Evolutionary conservation across 1,284 basidiomycete species (phyloP), one percentile per base, ranked within the genome.

Genomic region (Ceratobasidium sp.): DNA sequence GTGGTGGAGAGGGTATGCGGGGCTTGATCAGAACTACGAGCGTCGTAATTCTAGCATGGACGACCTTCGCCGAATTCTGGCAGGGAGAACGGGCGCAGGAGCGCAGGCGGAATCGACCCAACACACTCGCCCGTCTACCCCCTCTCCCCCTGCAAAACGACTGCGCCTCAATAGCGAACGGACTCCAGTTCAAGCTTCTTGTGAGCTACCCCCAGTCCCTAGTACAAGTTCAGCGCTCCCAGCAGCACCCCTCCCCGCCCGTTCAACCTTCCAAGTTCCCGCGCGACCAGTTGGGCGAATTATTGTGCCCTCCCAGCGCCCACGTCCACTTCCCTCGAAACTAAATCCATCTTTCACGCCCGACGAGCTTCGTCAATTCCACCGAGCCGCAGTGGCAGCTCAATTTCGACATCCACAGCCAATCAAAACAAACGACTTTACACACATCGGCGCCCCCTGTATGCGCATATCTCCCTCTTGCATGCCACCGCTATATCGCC

Each of bases 21-120:
- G n/a, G 33, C 55, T 28, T 20, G 64, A 67, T 10, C 64, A 26
- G 39, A 67, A 67, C 64, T 67, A 67, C 64, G 64, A 67, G 64
- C 26, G 33, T 33, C 64, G 42, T 49, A 42, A 67, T 20, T 39
- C n/a, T 20, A 67, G 4, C n/a, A 44, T 67, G 44, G 64, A 67
- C 64, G 42, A 67, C 40, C 64, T 67, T 33, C 44, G 44, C 18
- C 64, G 44, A n/a, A 40, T 26, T 23, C 39, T 49, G 13, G n/a
- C 64, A 51, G 64, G 46, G 33, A 7, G 12, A 63, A 40, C 60
- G n/a, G 60, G 15, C 13, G 7, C 33, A 13, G 2, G 23, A 63
- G 12, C 60, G 42, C 28, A 63, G 18, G 60, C 39, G 42, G 33
- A 63, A 63, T 20, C 60, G 5, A 39, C 5, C 20, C 28, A 63